phyloP scores from a whole-genome alignment of 768 basidiomycete genomes.

The Lentinula boryana region DNA sequence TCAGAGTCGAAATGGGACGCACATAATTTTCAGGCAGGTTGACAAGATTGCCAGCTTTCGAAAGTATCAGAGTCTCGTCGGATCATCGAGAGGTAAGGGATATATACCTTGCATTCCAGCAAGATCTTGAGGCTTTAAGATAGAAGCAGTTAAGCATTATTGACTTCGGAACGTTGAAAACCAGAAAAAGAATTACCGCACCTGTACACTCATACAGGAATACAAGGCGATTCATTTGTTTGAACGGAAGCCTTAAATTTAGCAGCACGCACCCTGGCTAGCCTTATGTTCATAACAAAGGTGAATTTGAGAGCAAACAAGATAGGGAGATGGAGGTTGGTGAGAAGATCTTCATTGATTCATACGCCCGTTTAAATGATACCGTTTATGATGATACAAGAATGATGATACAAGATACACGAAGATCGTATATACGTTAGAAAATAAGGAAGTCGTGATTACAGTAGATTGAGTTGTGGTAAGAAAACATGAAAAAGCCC shows the following conservation, averaged over 20 bases:
- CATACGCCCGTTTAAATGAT: background rate
- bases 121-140: conserved; percentile 73
- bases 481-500: background rate
- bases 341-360: too few species aligned
- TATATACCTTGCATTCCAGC: conserved; percentile 67
- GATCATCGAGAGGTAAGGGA: background rate
- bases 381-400: background rate
- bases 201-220: background rate
- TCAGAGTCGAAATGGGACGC: background rate
- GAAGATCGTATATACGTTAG: too few species aligned
- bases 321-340: background rate
- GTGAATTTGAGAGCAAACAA: too few species aligned
- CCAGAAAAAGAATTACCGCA: background rate
- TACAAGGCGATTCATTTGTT: background rate
- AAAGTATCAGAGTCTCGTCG: background rate
- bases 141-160: background rate
- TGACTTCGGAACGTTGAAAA: background rate
- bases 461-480: too few species aligned
- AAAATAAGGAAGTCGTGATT: too few species aligned
- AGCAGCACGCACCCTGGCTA: conserved; percentile 34
- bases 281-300: conserved; percentile 33
- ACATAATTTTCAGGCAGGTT: conserved; percentile 92
- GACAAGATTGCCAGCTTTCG: conserved; percentile 73
- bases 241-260: background rate
- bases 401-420: too few species aligned